Evolutionary conservation across 306 rosid species (phyloP).

Genomic region (Purshia tridentata): DNA sequence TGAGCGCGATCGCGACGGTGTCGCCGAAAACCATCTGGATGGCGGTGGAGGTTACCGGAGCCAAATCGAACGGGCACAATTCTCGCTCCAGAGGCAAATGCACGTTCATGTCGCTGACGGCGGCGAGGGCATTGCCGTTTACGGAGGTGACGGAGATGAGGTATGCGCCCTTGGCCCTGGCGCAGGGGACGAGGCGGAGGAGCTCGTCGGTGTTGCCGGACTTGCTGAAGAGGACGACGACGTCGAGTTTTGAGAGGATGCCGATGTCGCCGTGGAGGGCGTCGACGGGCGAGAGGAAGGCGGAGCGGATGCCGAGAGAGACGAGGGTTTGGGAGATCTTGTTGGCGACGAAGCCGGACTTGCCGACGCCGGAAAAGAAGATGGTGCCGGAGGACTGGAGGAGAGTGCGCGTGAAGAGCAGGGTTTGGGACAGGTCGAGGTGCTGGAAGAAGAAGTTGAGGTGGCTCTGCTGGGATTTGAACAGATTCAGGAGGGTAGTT

Average conservation of each 20-base stretch:
- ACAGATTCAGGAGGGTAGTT: conserved; percentile 53
- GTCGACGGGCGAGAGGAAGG: conserved; percentile 83
- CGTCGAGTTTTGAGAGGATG: conserved; percentile 50
- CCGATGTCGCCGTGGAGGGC: conserved; percentile 99
- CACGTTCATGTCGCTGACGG: conserved; percentile 74
- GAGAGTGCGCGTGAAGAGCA: conserved; percentile 69
- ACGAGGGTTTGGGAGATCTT: conserved; percentile 97
- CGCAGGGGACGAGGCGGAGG: conserved; percentile 81
- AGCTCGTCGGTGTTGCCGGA: conserved; percentile 94
- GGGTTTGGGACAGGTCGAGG: conserved; percentile 82
- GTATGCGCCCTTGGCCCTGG: conserved; percentile 67
- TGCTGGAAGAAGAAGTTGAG: conserved; percentile 89
- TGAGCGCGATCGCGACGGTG: conserved; percentile 89
- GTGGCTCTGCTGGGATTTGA: conserved; percentile 85
- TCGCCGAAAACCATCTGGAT: conserved; percentile 99
- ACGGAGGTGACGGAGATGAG: conserved; percentile 74
- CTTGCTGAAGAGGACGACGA: conserved; percentile 81
- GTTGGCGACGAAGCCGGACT: conserved; percentile 92
- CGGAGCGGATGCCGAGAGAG: conserved; percentile 78
- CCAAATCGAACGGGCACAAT: conserved; percentile 85
- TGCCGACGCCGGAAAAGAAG: conserved; percentile 92
- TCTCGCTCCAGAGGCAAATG: conserved; percentile 88
- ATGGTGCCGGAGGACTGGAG: conserved; percentile 72
- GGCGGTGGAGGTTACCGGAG: conserved; percentile 97
- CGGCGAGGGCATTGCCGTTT: conserved; percentile 49